Percentiles rank a stretch among this genome's conserved stretches.
Evolutionary conservation across 2,329 filamentous ascomycete genomes (phyloP).

Genomic region (Arthrobotrys sphaeroides): DNA sequence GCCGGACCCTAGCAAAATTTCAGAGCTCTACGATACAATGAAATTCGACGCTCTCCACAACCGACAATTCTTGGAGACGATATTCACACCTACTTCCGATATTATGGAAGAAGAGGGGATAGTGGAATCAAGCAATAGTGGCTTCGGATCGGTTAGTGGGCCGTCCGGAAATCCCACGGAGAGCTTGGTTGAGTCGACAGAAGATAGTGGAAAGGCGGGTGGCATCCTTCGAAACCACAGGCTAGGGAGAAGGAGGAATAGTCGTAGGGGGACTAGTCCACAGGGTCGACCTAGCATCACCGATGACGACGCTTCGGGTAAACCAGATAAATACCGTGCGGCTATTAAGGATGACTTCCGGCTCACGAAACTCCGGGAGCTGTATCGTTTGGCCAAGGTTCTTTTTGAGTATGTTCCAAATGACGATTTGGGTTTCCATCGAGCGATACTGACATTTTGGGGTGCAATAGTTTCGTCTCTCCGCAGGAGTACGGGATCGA

Average conservation of each 20-base stretch:
- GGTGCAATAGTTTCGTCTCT: slow-evolving; percentile 80
- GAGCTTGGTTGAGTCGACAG: not conserved
- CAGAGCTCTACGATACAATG: slow-evolving; percentile 98
- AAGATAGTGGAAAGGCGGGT: slow-evolving; percentile 27
- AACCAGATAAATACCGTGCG: slow-evolving; percentile 57
- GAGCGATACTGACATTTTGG: not conserved
- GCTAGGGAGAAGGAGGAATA: slow-evolving; percentile 51
- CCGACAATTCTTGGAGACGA: slow-evolving; percentile 93
- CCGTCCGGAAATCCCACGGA: slow-evolving; percentile 10
- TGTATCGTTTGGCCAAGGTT: slow-evolving; percentile 93
- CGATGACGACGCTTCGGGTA: slow-evolving; percentile 44
- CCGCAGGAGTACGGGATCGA: slow-evolving; percentile 98
- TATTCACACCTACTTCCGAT: slow-evolving; percentile 84
- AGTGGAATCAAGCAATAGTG: slow-evolving; percentile 13
- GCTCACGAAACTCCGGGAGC: slow-evolving; percentile 86
- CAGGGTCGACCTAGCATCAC: slow-evolving; percentile 25
- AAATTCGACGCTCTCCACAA: slow-evolving; percentile 99
- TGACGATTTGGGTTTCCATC: not conserved
- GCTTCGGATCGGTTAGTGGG: slow-evolving; percentile 35
- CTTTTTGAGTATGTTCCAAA: slow-evolving; percentile 73
- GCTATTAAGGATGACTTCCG: slow-evolving; percentile 84
- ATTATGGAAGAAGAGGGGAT: slow-evolving; percentile 76
- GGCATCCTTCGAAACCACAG: slow-evolving; percentile 53
- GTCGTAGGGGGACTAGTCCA: slow-evolving; percentile 36
- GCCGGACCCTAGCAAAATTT: slow-evolving; percentile 98